Evolutionary conservation across 192 early-diverging fungal genomes (phyloP), one percentile per base, ranked within the genome.

Genomic region (Umbelopsis vinacea): DNA sequence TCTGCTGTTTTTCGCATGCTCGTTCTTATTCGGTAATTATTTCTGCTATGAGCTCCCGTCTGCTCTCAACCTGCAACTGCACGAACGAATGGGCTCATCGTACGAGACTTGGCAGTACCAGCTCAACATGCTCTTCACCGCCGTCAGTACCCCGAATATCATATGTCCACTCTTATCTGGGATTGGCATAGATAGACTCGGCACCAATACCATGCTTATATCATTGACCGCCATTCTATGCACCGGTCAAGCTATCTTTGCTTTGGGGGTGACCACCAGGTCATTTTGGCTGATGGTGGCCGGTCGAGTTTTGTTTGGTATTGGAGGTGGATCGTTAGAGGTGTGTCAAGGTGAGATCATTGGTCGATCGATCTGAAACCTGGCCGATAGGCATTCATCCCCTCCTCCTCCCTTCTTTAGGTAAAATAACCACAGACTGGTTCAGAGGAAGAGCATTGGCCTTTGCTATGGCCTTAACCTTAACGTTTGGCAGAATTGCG

Each of bases 281-380:
- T 81, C 63, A 7, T 83, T 89, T 45, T 46, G 70, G 48, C 21
- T 82, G 1, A 86, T 89, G 86, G 26, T 87, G 2, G 24, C 84
- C 6, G 91, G 89, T 2, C 82, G 91, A 15, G 55, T 89, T 9
- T 46, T 91, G 14, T 89, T 91, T 76, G 90, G 90, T 6, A 76
- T 90, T 8, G 90, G 90, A 15, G 87, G 87, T 19, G 89, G 87
- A 71, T 81, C 74, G 22, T 72, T 91, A 12, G 90, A 89, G 66
- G 89, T 91, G 12, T 87, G 79, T 11, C 85, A 89, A 68, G 83
- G 85, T 15, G n/a, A 63, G 57, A 29, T 24, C 54, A 57, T 54
- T 24, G 23, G 7, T 19, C 24, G 8, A 29, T 19, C 24, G 8
- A 29, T 3, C 23, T 26, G 29, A 23, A 57, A 24, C 21, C 2